Conservation (phyloP, 129 eudicot species). For the Solidago caesia region DNA sequence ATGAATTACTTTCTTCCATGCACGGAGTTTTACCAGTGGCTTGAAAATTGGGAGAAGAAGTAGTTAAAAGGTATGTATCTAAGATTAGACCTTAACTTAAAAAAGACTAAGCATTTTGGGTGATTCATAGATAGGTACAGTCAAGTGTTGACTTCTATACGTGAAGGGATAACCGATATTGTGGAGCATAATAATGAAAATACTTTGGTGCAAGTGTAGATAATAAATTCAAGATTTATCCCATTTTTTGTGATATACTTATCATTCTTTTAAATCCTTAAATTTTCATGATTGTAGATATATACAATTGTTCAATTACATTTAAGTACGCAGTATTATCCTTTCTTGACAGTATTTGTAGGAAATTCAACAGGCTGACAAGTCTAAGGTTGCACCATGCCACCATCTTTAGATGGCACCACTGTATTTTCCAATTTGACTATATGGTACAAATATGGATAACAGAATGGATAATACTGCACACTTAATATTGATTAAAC, state of each 20-base stretch:
- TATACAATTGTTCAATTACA: background rate
- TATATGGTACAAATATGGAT: no score
- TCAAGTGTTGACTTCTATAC: constrained; percentile 52
- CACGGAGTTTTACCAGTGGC: constrained; percentile 61
- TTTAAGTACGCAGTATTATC: background rate
- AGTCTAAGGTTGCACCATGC: constrained; percentile 26
- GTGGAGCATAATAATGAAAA: constrained; percentile 38
- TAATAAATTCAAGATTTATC: constrained; percentile 22
- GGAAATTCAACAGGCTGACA: constrained; percentile 36
- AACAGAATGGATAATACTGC: no score
- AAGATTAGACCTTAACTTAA: constrained; percentile 58
- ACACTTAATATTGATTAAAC: no score
- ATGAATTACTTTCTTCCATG: constrained; percentile 10
- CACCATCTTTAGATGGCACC: no score
- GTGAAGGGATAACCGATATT: constrained; percentile 32
- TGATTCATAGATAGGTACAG: constrained; percentile 52
- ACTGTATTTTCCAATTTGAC: no score
- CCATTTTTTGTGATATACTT: background rate
- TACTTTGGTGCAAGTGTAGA: constrained; percentile 40
- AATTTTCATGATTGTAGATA: background rate
- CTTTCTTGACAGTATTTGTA: constrained; percentile 8
- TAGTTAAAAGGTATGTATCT: constrained; percentile 42
- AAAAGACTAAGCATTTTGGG: constrained; percentile 38
- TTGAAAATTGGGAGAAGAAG: constrained; percentile 59
- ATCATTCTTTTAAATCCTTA: background rate